Conservation (phyloP, 441 rosid genomes). For the Daphne laureola region DNA sequence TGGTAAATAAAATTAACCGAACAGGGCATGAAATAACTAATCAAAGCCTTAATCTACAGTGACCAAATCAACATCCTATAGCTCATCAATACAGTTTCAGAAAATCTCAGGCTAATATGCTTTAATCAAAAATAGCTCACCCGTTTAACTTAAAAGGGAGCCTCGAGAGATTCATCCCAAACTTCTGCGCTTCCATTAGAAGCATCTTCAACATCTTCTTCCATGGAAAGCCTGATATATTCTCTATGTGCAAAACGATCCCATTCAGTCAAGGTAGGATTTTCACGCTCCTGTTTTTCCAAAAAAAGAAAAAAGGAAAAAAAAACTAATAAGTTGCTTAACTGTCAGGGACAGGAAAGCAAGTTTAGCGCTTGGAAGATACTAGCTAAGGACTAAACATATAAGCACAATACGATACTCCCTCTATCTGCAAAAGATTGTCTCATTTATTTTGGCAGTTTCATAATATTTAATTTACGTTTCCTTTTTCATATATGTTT, state of each 20-base stretch:
- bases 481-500: too few species aligned
- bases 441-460: too few species aligned
- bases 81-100: not conserved
- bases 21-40: not conserved
- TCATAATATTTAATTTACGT: too few species aligned
- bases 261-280: constrained; percentile 98
- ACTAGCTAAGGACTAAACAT: not conserved
- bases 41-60: too few species aligned
- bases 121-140: constrained; percentile 15
- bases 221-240: constrained; percentile 94
- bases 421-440: too few species aligned
- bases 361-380: not conserved
- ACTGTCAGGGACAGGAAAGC: not conserved
- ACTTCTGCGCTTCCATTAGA: constrained; percentile 96
- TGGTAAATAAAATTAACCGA: not conserved
- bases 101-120: not conserved
- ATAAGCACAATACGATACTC: not conserved
- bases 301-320: too few species aligned
- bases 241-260: constrained; percentile 98
- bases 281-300: constrained; percentile 80
- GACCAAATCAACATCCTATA: not conserved
- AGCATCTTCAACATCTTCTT: constrained; percentile 94
- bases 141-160: constrained; percentile 57
- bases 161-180: constrained; percentile 97
- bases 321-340: constrained; percentile 10